Conservation (phyloP, 1,139 yeast genomes). For the Kodamaea anthophila region DNA sequence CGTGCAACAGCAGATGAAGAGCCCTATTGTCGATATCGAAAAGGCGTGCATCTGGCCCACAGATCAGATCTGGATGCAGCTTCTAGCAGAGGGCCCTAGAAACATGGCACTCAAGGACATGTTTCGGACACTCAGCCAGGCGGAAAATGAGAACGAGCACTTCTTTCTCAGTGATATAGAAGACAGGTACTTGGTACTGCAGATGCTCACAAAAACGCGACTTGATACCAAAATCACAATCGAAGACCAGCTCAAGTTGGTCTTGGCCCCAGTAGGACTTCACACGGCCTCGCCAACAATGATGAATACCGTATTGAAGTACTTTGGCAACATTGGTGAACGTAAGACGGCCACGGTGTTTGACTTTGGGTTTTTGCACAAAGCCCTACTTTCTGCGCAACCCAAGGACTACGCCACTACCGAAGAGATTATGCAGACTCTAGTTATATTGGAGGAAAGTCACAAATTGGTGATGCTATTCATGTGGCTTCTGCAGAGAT, state of each 20-base stretch:
- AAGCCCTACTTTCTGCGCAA: slow-evolving; percentile 19
- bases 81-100: slow-evolving; percentile 49
- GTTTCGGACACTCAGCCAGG: slow-evolving; percentile 11
- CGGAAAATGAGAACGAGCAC: slow-evolving; percentile 14
- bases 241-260: slow-evolving; percentile 52
- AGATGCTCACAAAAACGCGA: slow-evolving; percentile 35
- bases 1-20: slow-evolving; percentile 39
- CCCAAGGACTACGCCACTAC: slow-evolving; percentile 17
- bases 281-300: slow-evolving; percentile 21
- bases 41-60: slow-evolving; percentile 72
- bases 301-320: slow-evolving; percentile 24
- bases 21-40: slow-evolving; percentile 40
- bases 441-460: slow-evolving; percentile 57
- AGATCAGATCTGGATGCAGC: slow-evolving; percentile 52
- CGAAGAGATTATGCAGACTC: slow-evolving; percentile 24
- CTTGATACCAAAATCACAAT: slow-evolving; percentile 22
- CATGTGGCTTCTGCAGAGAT: slow-evolving; percentile 84
- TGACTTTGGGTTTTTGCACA: slow-evolving; percentile 37
- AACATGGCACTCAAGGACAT: slow-evolving; percentile 33
- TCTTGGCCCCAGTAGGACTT: slow-evolving; percentile 52
- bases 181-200: slow-evolving; percentile 37
- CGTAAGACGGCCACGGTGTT: slow-evolving; percentile 37
- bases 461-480: slow-evolving; percentile 67
- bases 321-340: slow-evolving; percentile 32
- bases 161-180: slow-evolving; percentile 42